A percentile compares a stretch with the other conserved stretches of the same genome.
Conservation (phyloP, 2,329 filamentous ascomycete genomes). For the Aspergillus proliferans region DNA sequence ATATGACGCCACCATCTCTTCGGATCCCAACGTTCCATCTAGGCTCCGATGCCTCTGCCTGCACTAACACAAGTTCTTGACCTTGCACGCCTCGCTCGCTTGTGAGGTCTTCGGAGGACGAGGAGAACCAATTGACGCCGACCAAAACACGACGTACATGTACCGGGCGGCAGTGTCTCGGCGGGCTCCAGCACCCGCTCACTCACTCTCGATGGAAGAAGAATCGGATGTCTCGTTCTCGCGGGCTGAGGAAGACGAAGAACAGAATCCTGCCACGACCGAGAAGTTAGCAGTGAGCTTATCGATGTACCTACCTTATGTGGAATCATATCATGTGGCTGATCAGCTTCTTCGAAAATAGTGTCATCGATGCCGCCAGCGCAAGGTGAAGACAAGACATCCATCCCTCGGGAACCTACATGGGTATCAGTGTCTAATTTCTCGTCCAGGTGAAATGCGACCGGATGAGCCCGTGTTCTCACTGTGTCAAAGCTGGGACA, state of each 20-base stretch:
- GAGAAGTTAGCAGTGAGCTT: not conserved
- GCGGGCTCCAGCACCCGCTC: not conserved
- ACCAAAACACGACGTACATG: not conserved
- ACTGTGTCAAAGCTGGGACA: conserved; percentile 3
- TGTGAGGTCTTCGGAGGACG: not conserved
- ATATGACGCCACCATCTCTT: not conserved
- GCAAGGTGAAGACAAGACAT: conserved; percentile 3
- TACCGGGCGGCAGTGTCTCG: not conserved
- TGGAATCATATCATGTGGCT: not conserved
- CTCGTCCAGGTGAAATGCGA: conserved; percentile 5
- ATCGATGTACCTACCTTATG: not conserved
- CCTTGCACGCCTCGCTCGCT: not conserved
- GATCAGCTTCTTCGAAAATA: not conserved
- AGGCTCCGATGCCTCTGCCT: not conserved
- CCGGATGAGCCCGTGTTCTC: conserved; percentile 6
- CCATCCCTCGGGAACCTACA: conserved; percentile 1
- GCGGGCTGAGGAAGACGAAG: not conserved
- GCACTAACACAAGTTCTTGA: not conserved
- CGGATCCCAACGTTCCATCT: not conserved
- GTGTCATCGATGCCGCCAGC: conserved; percentile 5
- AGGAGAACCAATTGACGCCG: not conserved
- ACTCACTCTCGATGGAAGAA: not conserved
- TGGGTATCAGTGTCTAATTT: not conserved
- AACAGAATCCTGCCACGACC: not conserved
- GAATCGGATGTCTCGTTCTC: not conserved